Conservation (phyloP, 2,329 filamentous ascomycete species). For the Colletotrichum theobromicola region DNA sequence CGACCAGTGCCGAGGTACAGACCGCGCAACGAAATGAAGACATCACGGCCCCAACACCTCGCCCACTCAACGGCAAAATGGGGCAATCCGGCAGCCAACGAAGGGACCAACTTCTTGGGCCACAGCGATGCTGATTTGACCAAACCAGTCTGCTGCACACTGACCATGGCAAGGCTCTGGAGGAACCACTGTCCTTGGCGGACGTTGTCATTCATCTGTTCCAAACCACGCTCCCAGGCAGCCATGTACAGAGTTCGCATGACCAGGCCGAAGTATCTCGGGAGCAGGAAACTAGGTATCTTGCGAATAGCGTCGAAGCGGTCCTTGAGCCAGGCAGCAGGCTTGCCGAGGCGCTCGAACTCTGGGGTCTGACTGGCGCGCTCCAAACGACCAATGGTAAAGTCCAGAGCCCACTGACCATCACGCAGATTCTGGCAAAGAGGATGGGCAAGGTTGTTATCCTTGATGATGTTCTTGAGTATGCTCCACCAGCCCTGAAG, state of each 20-base stretch:
- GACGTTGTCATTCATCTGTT: constrained; percentile 80
- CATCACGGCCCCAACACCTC: constrained; percentile 95
- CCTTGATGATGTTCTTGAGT: constrained; percentile 79
- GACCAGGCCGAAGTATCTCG: constrained; percentile 90
- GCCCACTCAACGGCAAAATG: constrained; percentile 96
- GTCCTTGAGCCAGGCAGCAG: constrained; percentile 79
- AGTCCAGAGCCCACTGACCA: constrained; percentile 92
- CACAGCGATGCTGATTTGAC: constrained; percentile 91
- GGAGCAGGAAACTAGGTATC: constrained; percentile 87
- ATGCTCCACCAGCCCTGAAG: constrained; percentile 99
- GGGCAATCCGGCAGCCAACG: constrained; percentile 88
- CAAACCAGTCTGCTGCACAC: constrained; percentile 86
- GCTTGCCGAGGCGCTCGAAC: constrained; percentile 66
- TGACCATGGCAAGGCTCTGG: constrained; percentile 88
- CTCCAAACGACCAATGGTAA: constrained; percentile 79
- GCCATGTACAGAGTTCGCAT: constrained; percentile 88
- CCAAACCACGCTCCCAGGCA: constrained; percentile 77
- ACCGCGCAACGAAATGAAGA: constrained; percentile 93
- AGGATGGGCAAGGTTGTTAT: constrained; percentile 92
- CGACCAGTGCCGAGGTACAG: constrained; percentile 91
- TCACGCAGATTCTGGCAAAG: constrained; percentile 91
- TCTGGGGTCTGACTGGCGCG: constrained; percentile 68
- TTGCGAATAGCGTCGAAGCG: constrained; percentile 85
- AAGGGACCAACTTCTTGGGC: constrained; percentile 83
- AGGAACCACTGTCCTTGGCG: constrained; percentile 86